Percentiles rank a stretch among this genome's conserved stretches.
Conservation (phyloP, 2,329 filamentous ascomycete genomes). For the Alternaria angustiovoidea region DNA sequence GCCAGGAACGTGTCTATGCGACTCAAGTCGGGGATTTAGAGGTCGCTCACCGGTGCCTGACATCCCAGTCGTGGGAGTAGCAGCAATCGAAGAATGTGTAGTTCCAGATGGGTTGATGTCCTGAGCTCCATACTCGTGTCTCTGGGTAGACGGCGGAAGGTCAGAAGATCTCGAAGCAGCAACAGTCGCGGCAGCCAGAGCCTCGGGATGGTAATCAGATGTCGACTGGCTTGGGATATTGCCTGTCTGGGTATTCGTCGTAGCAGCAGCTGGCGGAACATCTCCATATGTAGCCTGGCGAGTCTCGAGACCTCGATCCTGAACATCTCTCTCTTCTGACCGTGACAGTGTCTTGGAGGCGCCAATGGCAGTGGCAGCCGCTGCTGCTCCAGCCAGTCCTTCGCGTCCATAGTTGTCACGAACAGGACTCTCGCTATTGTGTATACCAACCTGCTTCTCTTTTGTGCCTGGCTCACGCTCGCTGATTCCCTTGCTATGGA, state of each 20-base stretch:
- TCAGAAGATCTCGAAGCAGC: constrained; percentile 18
- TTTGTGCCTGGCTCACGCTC: constrained; percentile 29
- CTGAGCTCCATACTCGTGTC: constrained; percentile 26
- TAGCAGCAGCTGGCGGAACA: background rate
- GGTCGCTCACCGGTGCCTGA: constrained; percentile 16
- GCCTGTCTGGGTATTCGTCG: background rate
- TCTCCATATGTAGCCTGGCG: constrained; percentile 10
- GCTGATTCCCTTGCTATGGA: constrained; percentile 6
- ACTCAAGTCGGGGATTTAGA: constrained; percentile 43
- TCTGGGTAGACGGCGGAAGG: constrained; percentile 9
- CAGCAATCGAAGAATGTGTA: constrained; percentile 2
- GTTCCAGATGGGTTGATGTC: constrained; percentile 27
- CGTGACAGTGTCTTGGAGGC: constrained; percentile 24
- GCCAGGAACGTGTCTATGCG: constrained; percentile 46
- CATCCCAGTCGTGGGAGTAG: background rate
- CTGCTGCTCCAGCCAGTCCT: constrained; percentile 43
- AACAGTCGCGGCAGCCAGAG: constrained; percentile 24
- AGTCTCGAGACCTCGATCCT: constrained; percentile 7
- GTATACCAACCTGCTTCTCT: constrained; percentile 23
- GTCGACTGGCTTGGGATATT: background rate
- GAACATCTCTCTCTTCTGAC: constrained; percentile 14
- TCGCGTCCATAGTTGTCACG: constrained; percentile 31
- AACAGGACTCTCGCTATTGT: constrained; percentile 20
- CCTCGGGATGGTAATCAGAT: constrained; percentile 29
- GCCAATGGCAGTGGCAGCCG: constrained; percentile 30